A percentile compares a stretch with the other conserved stretches of the same genome.
Conservation (phyloP, 2,329 filamentous ascomycete genomes). For the Thelonectria blattea region DNA sequence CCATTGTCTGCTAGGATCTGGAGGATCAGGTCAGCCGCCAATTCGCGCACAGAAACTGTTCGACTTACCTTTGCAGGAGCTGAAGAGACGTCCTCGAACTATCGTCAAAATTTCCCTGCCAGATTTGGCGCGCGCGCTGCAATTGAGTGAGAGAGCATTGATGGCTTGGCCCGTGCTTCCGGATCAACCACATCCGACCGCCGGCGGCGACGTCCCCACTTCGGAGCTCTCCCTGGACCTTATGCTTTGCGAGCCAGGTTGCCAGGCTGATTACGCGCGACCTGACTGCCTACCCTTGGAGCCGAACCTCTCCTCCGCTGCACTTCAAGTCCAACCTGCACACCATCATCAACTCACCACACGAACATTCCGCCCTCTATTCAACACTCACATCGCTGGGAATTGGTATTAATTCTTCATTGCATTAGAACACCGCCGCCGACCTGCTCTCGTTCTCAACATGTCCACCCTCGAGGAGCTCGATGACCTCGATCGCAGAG, state of each 20-base stretch:
- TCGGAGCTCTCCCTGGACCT: constrained; percentile 22
- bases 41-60: not conserved
- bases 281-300: constrained; percentile 37
- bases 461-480: constrained; percentile 95
- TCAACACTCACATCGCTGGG: constrained; percentile 3
- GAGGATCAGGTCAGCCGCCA: constrained; percentile 5
- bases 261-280: constrained; percentile 41
- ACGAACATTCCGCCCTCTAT: constrained; percentile 10
- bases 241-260: constrained; percentile 30
- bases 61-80: constrained; percentile 20
- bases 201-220: constrained; percentile 22
- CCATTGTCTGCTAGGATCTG: constrained; percentile 23
- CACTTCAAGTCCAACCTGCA: constrained; percentile 1
- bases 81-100: constrained; percentile 19
- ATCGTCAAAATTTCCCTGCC: constrained; percentile 31
- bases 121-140: constrained; percentile 1
- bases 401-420: not conserved
- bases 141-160: constrained; percentile 14
- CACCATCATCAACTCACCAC: constrained; percentile 24
- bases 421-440: not conserved
- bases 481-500: constrained; percentile 83
- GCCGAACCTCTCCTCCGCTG: constrained; percentile 30
- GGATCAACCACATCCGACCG: constrained; percentile 35
- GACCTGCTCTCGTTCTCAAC: constrained; percentile 38
- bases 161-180: constrained; percentile 26